Percentiles rank a stretch among this genome's conserved stretches.
phyloP scores from a whole-genome alignment of 345 rosid species.

The Populus deltoides region DNA sequence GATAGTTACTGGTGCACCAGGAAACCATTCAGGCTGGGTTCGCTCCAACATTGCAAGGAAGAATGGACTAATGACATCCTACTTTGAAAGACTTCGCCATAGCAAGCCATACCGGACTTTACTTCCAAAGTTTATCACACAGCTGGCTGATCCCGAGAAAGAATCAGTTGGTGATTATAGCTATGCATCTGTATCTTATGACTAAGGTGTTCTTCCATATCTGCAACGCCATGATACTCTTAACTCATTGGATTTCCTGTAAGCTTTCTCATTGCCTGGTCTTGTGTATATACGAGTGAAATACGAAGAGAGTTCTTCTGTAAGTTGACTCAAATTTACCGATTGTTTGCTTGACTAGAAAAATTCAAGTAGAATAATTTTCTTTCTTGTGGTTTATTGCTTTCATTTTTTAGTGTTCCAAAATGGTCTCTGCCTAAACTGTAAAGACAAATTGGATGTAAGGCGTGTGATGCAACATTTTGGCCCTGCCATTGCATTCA shows the following conservation, averaged over 20 bases:
- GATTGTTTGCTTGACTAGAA: not conserved
- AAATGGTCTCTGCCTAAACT: no score
- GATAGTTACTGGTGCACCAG: slow-evolving; percentile 27
- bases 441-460: no score
- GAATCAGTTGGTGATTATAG: not conserved
- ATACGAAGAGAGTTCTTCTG: not conserved
- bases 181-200: not conserved
- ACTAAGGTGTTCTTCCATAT: not conserved
- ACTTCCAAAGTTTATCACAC: no score
- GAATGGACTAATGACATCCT: slow-evolving; percentile 26
- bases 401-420: not conserved
- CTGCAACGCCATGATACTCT: not conserved
- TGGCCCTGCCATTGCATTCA: no score
- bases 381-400: not conserved
- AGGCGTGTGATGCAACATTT: no score
- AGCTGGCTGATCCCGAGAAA: not conserved
- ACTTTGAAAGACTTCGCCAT: slow-evolving; percentile 29
- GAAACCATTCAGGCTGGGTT: slow-evolving; percentile 17
- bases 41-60: slow-evolving; percentile 31
- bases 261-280: not conserved
- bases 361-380: no score
- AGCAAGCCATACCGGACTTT: not conserved
- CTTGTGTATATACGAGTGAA: not conserved
- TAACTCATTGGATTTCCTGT: not conserved
- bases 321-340: no score